phyloP scores from a whole-genome alignment of 2,329 filamentous ascomycete species.

The Cercospora citrullina region DNA sequence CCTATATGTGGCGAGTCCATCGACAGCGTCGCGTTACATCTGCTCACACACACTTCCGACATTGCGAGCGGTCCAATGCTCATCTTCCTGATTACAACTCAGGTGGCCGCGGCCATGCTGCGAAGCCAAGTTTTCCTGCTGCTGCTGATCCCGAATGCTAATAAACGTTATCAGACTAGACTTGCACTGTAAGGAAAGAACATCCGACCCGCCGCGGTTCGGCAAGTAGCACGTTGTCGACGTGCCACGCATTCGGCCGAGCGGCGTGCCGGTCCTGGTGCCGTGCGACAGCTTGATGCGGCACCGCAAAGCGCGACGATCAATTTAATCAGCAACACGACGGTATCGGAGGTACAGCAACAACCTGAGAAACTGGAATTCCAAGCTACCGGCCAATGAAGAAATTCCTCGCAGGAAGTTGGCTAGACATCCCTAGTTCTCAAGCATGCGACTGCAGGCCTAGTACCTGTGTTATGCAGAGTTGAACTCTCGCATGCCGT shows the following conservation, averaged over 20 bases:
- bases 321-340: neutral
- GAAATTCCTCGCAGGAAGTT: neutral
- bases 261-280: neutral
- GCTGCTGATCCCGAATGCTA: neutral
- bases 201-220: neutral
- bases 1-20: neutral
- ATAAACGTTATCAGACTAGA: neutral
- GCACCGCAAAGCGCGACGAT: neutral
- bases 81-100: neutral
- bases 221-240: neutral
- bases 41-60: neutral
- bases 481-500: slow-evolving; percentile 6
- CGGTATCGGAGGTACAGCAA: neutral
- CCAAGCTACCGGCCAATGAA: neutral
- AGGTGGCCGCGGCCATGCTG: neutral
- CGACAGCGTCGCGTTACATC: neutral
- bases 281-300: neutral
- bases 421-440: neutral
- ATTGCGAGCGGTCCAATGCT: neutral
- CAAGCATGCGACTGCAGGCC: neutral
- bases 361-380: neutral
- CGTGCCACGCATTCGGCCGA: neutral
- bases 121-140: neutral
- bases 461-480: neutral
- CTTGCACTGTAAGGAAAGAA: neutral